These are phyloP conservation scores for Przewalskia tangutica DNA, from an alignment of 257 asterid genomes.

Conservation along the genomic window DNA sequence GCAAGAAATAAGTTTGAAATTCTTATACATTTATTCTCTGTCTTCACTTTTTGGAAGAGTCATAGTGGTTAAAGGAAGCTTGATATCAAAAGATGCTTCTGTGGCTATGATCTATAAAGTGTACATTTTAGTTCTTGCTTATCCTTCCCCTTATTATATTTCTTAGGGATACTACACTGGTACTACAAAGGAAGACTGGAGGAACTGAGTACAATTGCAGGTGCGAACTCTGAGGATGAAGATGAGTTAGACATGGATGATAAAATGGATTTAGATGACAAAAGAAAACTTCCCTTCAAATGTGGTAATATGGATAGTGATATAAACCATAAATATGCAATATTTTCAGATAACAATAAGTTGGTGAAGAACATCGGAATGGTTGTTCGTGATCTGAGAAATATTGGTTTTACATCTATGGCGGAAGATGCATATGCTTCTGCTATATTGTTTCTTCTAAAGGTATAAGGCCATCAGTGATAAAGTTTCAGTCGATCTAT, in stretches of 20 bases:
- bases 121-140: constrained; percentile 11
- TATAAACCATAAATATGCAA: constrained; percentile 24
- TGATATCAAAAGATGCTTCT: not conserved
- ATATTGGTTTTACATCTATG: constrained; percentile 83
- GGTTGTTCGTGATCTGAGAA: constrained; percentile 81
- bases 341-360: constrained; percentile 45
- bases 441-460: constrained; percentile 59
- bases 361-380: constrained; percentile 73
- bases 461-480: not conserved
- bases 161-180: constrained; percentile 70
- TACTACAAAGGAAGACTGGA: constrained; percentile 81
- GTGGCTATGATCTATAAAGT: constrained; percentile 1
- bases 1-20: not conserved
- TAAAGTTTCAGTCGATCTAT: not conserved
- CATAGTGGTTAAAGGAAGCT: constrained; percentile 1
- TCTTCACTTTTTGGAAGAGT: not conserved
- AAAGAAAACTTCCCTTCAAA: constrained; percentile 14
- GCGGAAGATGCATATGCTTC: constrained; percentile 99
- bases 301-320: constrained; percentile 48
- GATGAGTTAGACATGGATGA: constrained; percentile 34
- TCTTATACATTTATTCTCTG: not conserved
- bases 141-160: constrained; percentile 17
- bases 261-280: constrained; percentile 57
- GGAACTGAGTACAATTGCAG: constrained; percentile 64
- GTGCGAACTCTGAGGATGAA: constrained; percentile 39